Base-by-base conservation (phyloP, 306 rosid species). In the Casuarina glauca region DNA sequence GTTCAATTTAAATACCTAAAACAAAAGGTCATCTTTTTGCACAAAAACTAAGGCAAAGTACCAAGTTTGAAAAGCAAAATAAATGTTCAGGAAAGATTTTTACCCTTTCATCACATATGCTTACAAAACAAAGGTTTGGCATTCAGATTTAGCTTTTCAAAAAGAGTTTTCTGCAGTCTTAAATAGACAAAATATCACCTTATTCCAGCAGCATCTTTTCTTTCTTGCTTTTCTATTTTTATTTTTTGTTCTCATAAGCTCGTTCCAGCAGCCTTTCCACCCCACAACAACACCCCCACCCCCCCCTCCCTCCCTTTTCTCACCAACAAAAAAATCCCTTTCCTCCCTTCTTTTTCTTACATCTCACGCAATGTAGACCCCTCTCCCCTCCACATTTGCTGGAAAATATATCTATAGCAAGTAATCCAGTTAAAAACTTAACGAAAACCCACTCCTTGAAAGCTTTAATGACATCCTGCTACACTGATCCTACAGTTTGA, bases 151-250 rank as follows among this genome's bases (percentile, higher is more conserved):
- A 42, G 49, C 15, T n/a, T 67, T 66, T 41, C 13, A n/a, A 9
- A 16, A 35, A 19, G 32, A 67, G 15, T 36, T 63, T 63, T 36
- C 5, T 63, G 20, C 71, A 42, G 36, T 42, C 6, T 67, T 42
- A 17, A 19, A 38, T 42, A 20, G 35, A 42, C n/a, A 11, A 66
- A 8, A 43, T 66, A 4, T 0, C 17, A 13, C 49, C 48, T 67
- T 49, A 35, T 67, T 42, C 35, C 74, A 55, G 63, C 55, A 79
- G 48, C 43, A 63, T 51, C 68, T 62, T 36, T 36, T 62, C 19
- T 62, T 13, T 36, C 68, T 73, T 43, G n/a, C 35, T 44, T 67
- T 46, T 6, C 3, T 19, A 50, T 1, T 4, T 19, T 45, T 43
- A 11, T 15, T 0, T 2, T 4, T 52, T 17, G 36, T 19, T 8